Percentiles rank a stretch among this genome's conserved stretches.
Conservation (phyloP, 2,329 filamentous ascomycete genomes). For the Grosmannia penicillata region DNA sequence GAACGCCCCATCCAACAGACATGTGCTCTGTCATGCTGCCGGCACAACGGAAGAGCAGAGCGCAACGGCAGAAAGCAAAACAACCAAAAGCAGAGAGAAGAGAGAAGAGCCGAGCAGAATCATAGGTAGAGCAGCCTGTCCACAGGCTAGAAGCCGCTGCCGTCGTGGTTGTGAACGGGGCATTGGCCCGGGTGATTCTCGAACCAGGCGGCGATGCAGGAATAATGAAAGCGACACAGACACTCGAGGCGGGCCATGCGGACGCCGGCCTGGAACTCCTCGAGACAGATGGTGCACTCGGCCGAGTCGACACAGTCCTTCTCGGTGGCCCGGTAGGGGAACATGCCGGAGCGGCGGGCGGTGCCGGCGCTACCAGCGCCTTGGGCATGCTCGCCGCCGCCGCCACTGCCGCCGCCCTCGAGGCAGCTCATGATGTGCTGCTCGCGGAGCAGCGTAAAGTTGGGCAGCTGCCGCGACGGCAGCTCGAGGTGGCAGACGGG, state of each 20-base stretch:
- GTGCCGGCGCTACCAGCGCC: constrained; percentile 9
- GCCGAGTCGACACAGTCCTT: constrained; percentile 55
- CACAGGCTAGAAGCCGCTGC: constrained; percentile 31
- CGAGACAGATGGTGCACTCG: constrained; percentile 54
- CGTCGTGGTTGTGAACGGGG: constrained; percentile 51
- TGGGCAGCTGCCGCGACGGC: constrained; percentile 37
- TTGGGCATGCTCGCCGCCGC: constrained; percentile 6
- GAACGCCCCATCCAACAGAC: too few relatives aligned
- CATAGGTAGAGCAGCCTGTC: neutral
- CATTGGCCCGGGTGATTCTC: constrained; percentile 46
- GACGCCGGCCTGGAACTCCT: constrained; percentile 48
- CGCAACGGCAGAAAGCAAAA: neutral
- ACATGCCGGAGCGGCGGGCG: constrained; percentile 42
- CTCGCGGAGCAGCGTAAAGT: constrained; percentile 40
- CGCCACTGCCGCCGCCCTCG: constrained; percentile 11
- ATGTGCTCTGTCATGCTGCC: too few relatives aligned
- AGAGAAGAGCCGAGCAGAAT: neutral
- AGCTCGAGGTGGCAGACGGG: constrained; percentile 62
- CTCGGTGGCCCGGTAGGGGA: constrained; percentile 48
- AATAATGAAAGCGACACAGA: constrained; percentile 47
- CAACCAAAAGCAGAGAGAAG: neutral
- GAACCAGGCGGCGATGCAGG: constrained; percentile 50
- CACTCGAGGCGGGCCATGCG: constrained; percentile 53
- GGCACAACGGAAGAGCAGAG: too few relatives aligned
- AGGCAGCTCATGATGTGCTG: constrained; percentile 46